A percentile compares a stretch with the other conserved stretches of the same genome.
These are phyloP conservation scores for Podospora appendiculata DNA, from an alignment of 495 filamentous ascomycete species.

Conservation along the genomic window DNA sequence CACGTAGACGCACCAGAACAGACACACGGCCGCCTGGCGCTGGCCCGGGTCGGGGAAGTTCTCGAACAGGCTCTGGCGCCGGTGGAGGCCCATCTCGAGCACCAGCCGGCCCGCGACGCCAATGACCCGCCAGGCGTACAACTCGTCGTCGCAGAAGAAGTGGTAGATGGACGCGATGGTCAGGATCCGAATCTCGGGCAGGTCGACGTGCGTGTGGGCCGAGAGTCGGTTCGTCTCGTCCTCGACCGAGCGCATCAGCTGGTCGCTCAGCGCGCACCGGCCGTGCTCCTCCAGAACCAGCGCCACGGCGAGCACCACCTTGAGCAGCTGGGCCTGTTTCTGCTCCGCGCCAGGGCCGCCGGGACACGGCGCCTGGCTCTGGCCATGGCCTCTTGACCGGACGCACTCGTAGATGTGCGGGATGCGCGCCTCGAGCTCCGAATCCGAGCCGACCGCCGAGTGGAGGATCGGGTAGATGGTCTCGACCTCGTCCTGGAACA, in stretches of 20 bases:
- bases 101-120: background rate
- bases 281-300: background rate
- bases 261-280: background rate
- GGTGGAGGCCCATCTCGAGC: background rate
- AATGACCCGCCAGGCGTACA: background rate
- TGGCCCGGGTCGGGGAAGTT: background rate
- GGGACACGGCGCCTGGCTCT: background rate
- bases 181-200: background rate
- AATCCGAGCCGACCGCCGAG: background rate
- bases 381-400: background rate
- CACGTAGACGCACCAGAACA: slow-evolving; percentile 67
- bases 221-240: background rate
- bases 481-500: background rate
- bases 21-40: slow-evolving; percentile 9
- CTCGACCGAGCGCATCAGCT: background rate
- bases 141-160: background rate
- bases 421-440: no score
- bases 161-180: background rate
- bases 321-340: background rate
- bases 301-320: background rate
- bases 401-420: no score
- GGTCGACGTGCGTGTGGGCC: background rate
- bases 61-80: background rate
- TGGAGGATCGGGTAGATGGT: background rate
- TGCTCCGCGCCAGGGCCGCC: background rate